Evolutionary conservation across 768 basidiomycete genomes (phyloP), one percentile per base, ranked within the genome.

Genomic region (Kwoniella dejecticola): DNA sequence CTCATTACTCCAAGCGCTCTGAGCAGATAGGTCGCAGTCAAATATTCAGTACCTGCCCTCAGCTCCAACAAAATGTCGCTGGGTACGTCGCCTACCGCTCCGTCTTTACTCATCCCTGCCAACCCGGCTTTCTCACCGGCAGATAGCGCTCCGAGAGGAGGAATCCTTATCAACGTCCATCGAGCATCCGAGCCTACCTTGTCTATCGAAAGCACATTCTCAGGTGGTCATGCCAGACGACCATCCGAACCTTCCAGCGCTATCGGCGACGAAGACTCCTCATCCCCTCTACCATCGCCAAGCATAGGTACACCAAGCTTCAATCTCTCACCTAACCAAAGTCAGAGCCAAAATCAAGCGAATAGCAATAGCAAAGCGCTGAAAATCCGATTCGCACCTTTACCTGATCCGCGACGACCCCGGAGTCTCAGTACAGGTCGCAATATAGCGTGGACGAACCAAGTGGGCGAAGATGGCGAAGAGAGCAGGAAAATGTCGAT

Each of bases 311-410:
- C 23, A n/a, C 31, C 47, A 23, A n/a, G n/a, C n/a, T n/a, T n/a
- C n/a, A n/a, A n/a, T n/a, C n/a, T n/a, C 15, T 36, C 33, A 36
- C 33, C 33, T 36, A 36, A 36, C 33, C 33, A 7, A 36, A 36
- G 7, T 36, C 33, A 36, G 15, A 36, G 7, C 15, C 41, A 42
- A 13, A 42, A n/a, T 42, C 41, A 7, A 19, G 19, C 11, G 6
- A 17, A 26, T n/a, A 6, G 21, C 30, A 30, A 33, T 33, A 52
- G 33, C 40, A 50, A 46, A 41, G 42, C 46, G 4, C 46, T 54
- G 44, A 45, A 64, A 60, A 91, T 93, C 61, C 85, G 89, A 62
- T 93, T 93, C 64, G 91, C 91, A 0, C 91, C 91, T 1, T 84
- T 93, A 17, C 91, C 91, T 0, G 88, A 89, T 68, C 88, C 89